Percentiles rank a stretch among this genome's conserved stretches.
These are phyloP conservation scores for Aspergillus flavus DNA, from an alignment of 2,329 filamentous ascomycete genomes.

Conservation along the genomic window DNA sequence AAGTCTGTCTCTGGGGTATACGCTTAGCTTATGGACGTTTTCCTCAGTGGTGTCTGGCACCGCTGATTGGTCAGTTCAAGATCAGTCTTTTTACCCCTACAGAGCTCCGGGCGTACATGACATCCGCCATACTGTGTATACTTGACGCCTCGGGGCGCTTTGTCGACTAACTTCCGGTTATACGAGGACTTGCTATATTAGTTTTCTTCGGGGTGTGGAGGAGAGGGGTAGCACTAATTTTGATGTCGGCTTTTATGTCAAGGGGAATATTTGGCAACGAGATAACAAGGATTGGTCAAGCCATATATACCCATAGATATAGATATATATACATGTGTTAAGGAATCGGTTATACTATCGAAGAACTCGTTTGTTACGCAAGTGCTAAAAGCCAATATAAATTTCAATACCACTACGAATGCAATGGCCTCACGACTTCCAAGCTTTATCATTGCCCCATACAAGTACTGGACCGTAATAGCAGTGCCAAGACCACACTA, in stretches of 20 bases:
- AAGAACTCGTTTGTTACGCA: background rate
- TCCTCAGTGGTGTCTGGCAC: background rate
- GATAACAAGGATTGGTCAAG: background rate
- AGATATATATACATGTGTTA: background rate
- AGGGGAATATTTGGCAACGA: no score
- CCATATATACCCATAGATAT: background rate
- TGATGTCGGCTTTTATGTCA: no score
- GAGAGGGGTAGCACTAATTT: background rate
- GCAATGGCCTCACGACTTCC: background rate
- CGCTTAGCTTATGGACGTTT: background rate
- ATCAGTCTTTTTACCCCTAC: constrained; percentile 21
- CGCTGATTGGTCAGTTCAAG: constrained; percentile 40
- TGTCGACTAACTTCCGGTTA: no score
- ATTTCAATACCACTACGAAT: background rate
- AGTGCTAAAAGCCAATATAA: background rate
- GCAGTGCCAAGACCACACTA: background rate
- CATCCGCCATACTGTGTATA: no score
- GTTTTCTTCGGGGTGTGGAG: no score
- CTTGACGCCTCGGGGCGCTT: no score
- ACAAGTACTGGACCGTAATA: background rate
- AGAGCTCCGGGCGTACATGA: no score
- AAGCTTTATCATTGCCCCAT: background rate
- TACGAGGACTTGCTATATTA: background rate
- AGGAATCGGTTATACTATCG: background rate
- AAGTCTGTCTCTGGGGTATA: background rate